These are phyloP conservation scores for Micractinium sp. DNA, from an alignment of 139 green algal species.

Conservation along the genomic window DNA sequence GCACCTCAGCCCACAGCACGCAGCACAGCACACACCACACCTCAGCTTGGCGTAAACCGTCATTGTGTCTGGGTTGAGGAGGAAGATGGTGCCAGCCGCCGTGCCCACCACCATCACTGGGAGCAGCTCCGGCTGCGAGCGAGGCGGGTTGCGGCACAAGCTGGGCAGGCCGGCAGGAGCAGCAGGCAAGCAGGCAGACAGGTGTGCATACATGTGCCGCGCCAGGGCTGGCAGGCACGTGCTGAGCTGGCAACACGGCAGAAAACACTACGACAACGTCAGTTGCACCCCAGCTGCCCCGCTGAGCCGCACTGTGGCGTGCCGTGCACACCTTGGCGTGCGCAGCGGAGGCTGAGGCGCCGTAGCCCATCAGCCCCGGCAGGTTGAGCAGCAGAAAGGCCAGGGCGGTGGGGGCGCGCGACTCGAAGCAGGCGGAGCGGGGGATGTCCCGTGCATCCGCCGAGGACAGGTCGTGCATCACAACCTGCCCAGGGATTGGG, in stretches of 20 bases:
- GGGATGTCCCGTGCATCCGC: conserved; percentile 48
- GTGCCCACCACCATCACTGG: conserved; percentile 66
- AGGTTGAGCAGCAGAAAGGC: conserved; percentile 54
- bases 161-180: background rate
- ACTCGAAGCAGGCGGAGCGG: conserved; percentile 51
- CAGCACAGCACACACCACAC: background rate
- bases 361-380: conserved; percentile 34
- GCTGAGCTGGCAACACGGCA: background rate
- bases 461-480: conserved; percentile 60
- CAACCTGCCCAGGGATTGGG: background rate
- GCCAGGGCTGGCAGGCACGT: background rate
- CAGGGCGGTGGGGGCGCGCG: conserved; percentile 54
- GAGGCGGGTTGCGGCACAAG: background rate
- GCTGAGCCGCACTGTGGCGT: background rate
- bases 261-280: background rate
- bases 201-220: background rate
- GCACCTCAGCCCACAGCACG: background rate
- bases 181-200: background rate
- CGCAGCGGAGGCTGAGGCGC: background rate
- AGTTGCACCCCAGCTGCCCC: background rate
- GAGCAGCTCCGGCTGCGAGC: conserved; percentile 22
- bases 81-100: conserved; percentile 50
- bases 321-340: background rate
- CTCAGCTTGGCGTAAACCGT: conserved; percentile 59
- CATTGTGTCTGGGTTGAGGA: conserved; percentile 41